Evolutionary conservation across 495 filamentous ascomycete species (phyloP).

Genomic region (Podospora tetraspora): DNA sequence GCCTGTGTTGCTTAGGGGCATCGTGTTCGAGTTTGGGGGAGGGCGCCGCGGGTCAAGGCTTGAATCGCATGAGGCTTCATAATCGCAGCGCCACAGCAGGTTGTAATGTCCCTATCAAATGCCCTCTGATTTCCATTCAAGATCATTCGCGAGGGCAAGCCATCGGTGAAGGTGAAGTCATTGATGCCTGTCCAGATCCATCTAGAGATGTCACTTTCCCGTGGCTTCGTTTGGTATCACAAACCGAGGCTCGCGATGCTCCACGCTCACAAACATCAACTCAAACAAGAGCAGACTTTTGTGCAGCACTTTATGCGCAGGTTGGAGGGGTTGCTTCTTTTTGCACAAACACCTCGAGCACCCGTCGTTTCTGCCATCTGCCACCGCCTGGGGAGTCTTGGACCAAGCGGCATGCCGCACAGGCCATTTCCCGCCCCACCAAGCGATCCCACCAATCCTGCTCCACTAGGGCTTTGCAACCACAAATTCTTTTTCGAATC

Average conservation of each 20-base stretch:
- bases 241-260: neutral
- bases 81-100: neutral
- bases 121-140: neutral
- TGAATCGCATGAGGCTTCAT: neutral
- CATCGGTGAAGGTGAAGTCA: neutral
- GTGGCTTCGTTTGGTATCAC: neutral
- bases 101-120: neutral
- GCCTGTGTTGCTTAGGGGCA: neutral
- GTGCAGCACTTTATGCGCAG: neutral
- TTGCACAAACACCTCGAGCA: neutral
- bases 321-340: neutral
- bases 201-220: neutral
- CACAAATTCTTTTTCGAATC: slow-evolving; percentile 31
- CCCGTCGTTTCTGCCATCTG: slow-evolving; percentile 1
- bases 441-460: slow-evolving; percentile 23
- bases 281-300: neutral
- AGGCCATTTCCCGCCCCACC: slow-evolving; percentile 19
- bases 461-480: slow-evolving; percentile 28
- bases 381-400: neutral
- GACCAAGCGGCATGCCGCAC: slow-evolving; percentile 3
- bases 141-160: neutral
- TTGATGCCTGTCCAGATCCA: neutral
- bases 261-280: too few species aligned
- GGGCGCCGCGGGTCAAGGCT: too few species aligned
- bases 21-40: neutral